Percentiles rank a stretch among this genome's conserved stretches.
Conservation (phyloP, 1,284 basidiomycete genomes). For the Filobasidium uniguttulatum region DNA sequence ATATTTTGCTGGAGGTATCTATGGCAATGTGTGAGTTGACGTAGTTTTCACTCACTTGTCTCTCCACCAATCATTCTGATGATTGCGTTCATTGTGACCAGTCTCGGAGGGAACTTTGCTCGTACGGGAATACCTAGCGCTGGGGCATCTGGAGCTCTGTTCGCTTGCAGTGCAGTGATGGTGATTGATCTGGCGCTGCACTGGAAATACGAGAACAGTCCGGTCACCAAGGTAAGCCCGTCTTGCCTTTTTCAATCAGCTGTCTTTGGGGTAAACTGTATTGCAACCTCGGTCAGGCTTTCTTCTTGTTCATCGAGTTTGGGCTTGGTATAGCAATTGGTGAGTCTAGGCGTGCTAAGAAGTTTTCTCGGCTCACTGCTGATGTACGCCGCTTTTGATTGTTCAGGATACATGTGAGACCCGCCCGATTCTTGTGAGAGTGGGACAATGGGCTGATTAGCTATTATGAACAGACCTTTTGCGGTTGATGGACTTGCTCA, state of each 20-base stretch:
- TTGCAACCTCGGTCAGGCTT: constrained; percentile 31
- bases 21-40: constrained; percentile 45
- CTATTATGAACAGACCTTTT: constrained; percentile 19
- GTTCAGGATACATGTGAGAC: constrained; percentile 3
- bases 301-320: constrained; percentile 71
- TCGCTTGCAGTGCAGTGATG: constrained; percentile 71
- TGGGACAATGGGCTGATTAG: neutral
- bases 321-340: constrained; percentile 68
- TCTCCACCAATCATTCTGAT: no score
- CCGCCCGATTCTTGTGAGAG: neutral
- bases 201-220: constrained; percentile 74
- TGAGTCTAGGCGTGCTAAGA: constrained; percentile 14
- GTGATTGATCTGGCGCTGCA: constrained; percentile 79
- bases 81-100: neutral
- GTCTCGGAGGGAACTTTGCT: constrained; percentile 76
- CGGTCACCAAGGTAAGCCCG: constrained; percentile 51
- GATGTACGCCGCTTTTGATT: neutral
- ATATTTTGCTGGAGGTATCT: constrained; percentile 80
- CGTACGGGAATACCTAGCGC: constrained; percentile 80
- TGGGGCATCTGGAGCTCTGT: constrained; percentile 86
- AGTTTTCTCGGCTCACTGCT: neutral
- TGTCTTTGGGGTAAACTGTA: no score
- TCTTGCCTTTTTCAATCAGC: no score
- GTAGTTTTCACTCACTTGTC: constrained; percentile 5
- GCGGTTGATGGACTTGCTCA: constrained; percentile 38